Base-by-base conservation (phyloP, 2,329 filamentous ascomycete genomes). In the Dothideomycetes sp. region DNA sequence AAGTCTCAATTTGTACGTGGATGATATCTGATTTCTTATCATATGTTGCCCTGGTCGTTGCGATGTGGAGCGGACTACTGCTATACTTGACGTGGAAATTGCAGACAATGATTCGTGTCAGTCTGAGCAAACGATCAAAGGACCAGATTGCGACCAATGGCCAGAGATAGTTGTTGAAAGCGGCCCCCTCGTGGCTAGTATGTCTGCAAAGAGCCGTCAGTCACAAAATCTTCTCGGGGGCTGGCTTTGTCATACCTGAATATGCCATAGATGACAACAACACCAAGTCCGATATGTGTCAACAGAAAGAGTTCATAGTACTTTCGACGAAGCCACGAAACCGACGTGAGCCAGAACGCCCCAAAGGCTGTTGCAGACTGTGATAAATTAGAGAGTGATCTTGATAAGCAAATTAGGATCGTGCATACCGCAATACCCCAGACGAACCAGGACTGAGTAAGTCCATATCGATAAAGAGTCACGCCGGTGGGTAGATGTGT, bases 271-370 rank as follows among this genome's bases (percentile, higher is more conserved):
- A 27, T 27, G 7, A 27, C 52, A 1, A 72, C 51, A 5, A 74
- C 52, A 0, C 75, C 68, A 11, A 78, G 54, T 3, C 62, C 53
- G 5, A 77, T 73, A 42, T 78, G 70, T 1, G 69, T 33, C 9
- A 68, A 44, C 4, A 73, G 52, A 42, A 73, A 73, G 0, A 61
- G 16, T 44, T 75, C 71, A 44, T 75, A 79, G n/a, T 64, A 62
- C 8, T 63, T 63, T 5, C 67, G 62, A 0, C 73, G 64, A 14
- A 76, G 57, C 52, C 64, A 70, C 45, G 69, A 72, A 1, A 72
- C 55, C 0, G 74, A 77, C 19, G 69, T 61, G 0, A 55, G 55
- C 0, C 73, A 41, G 0, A 71, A 49, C 0, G 65, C 49, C 15
- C 64, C 66, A 71, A 73, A 63, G 11, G 57, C 49, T 15, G 62